Conservation (phyloP, 2,329 filamentous ascomycete genomes). For the Aspergillus udagawae region DNA sequence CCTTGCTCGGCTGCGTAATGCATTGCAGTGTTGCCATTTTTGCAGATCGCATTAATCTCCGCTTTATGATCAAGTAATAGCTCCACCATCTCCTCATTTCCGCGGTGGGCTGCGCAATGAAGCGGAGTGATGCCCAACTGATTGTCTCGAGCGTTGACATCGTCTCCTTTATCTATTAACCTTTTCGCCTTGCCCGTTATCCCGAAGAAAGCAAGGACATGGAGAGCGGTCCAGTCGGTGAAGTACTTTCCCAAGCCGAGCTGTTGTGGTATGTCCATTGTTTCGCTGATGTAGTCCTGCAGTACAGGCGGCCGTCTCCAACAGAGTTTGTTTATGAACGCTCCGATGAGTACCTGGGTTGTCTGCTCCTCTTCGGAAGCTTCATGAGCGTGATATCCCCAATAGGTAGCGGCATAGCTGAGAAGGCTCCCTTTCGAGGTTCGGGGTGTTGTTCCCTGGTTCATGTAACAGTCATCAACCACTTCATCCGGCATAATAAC, state of each 20-base stretch:
- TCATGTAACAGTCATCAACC: conserved; percentile 29
- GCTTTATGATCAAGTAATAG: conserved; percentile 23
- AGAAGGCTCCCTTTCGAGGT: conserved; percentile 12
- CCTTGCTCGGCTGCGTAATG: conserved; percentile 25
- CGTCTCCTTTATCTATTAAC: conserved; percentile 21
- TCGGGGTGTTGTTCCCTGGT: conserved; percentile 7
- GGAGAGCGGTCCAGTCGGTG: conserved; percentile 26
- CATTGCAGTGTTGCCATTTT: conserved; percentile 28
- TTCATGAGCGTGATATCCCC: conserved; percentile 27
- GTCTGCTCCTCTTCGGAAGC: conserved; percentile 27
- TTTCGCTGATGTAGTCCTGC: conserved; percentile 2
- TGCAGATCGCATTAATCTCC: conserved; percentile 19
- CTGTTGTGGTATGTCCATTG: conserved; percentile 14
- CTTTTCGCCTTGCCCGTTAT: conserved; percentile 22
- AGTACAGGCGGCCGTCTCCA: conserved; percentile 26
- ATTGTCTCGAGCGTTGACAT: conserved; percentile 25
- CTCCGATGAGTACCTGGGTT: conserved; percentile 25
- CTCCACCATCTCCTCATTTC: conserved; percentile 28
- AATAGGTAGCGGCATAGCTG: conserved; percentile 25
- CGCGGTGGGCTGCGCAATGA: conserved; percentile 27
- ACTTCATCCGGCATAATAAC: conserved; percentile 29
- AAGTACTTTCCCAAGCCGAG: conserved; percentile 25
- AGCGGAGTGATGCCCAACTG: conserved; percentile 21
- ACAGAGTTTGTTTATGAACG: conserved; percentile 31
- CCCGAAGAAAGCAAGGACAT: conserved; percentile 28